Evolutionary conservation across 2,329 filamentous ascomycete species (phyloP), one percentile per base, ranked within the genome.

Genomic region (Stachybotrys echinatus): DNA sequence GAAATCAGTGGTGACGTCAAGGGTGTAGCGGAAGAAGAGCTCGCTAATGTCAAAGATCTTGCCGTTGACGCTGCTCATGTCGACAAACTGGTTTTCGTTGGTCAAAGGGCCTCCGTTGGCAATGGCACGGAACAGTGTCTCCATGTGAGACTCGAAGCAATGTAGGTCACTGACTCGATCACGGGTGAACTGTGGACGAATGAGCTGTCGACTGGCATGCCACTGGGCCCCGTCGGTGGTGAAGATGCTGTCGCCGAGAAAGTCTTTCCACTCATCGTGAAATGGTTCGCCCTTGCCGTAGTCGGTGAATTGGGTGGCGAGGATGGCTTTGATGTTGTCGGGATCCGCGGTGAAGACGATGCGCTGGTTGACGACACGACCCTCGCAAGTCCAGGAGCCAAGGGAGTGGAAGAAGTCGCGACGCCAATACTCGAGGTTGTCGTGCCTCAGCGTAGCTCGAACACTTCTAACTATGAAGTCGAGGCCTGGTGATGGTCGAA

Each of bases 1-100:
- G 64, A 96, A 96, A 58, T 95, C 88, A 0, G 91, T 96, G 2
- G 89, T 84, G 7, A 88, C 85, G 67, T 96, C 92, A 23, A 96
- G 77, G 0, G 90, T 92, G 61, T 85, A 87, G n/a, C 88, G 79
- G 73, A 90, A 95, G 69, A 96, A 87, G 49, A 95, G 74, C 53
- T 91, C 82, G 55, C 83, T 79, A 8, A 92, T 81, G 58, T 95
- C 83, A 23, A 92, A 23, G 10, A 80, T 74, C 45, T 72, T 73
- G 66, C 88, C 67, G 71, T 85, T 74, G 77, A 85, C 64, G 74
- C 74, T 48, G 71, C 81, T 61, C 72, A 81, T 54, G 64, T 88
- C 83, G 61, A 91, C 84, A 20, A 80, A 63, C 54, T 88, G 81
- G 45, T 80, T 67, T 45, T 84, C 76, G 45, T 85, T 77, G 34